Base-by-base conservation (phyloP, 495 filamentous ascomycete genomes). In the Trichoderma gamsii region DNA sequence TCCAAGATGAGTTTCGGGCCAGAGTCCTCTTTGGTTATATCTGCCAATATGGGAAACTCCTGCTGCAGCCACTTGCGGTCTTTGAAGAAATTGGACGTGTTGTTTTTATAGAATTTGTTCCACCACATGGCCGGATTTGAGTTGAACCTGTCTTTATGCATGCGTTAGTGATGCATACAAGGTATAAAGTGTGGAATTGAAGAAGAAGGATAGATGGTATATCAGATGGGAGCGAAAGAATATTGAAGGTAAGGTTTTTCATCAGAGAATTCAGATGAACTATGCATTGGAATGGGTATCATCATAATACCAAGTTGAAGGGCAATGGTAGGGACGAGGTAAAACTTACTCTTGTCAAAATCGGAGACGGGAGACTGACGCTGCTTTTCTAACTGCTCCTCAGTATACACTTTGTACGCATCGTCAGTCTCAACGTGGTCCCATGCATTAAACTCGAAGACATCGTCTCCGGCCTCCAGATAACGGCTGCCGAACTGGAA, bases 401-500 rank as follows among this genome's bases (percentile, higher is more conserved):
- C 85, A 56, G 92, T 89, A 76, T 92, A 94, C 66, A 88, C 86
- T 71, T 87, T 87, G 83, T 96, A 97, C 32, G 87, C 80, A 67
- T 90, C 85, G 75, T 97, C 92, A 70, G 92, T 89, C 72, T 90
- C 87, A 73, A 98, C 95, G 74, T 98, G 93, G 78, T 99, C 95
- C 95, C 95, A 99, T 49, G 95, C 95, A 77, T 99, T 99, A 87
- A 93, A 94, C 74, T 93, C 89, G 80, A 90, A 98, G 71, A 96
- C 88, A 73, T 97, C 85, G 78, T 96, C 92, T 71, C 87, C 85
- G 72, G 92, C 79, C 70, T 89, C 86, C 49, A 99, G 88, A 71
- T 85, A 88, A 63, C 95, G 92, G 13, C 91, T 93, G 66, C 95
- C 95, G 77, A 99, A 99, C 78, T 92, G 87, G 79, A 99, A 99